Evolutionary conservation across 768 basidiomycete genomes (phyloP).

Genomic region (Leccinellum luteum): DNA sequence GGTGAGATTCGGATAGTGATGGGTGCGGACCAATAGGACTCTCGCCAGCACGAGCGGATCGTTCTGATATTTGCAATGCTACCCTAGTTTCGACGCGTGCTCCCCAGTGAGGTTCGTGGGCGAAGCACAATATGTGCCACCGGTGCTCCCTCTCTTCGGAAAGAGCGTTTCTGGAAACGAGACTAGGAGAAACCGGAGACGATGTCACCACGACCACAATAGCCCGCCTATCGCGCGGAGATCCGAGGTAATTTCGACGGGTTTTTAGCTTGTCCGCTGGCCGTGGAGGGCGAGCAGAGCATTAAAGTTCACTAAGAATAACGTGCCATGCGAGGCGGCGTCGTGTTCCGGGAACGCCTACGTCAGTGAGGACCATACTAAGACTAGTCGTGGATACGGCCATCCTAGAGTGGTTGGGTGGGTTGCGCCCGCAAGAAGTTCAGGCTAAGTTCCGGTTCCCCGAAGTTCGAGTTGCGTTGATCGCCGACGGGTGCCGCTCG

Average conservation of each 20-base stretch:
- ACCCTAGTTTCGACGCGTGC: neutral
- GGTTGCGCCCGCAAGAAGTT: neutral
- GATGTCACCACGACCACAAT: neutral
- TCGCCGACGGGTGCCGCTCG: conserved; percentile 13
- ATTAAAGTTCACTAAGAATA: conserved; percentile 4
- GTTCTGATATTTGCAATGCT: conserved; percentile 6
- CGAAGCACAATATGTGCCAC: conserved; percentile 2
- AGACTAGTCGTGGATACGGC: neutral
- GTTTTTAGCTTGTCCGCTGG: conserved; percentile 1
- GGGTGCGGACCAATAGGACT: conserved; percentile 7
- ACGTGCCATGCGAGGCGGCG: conserved; percentile 2
- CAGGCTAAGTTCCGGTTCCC: neutral
- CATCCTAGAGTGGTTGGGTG: conserved; percentile 17
- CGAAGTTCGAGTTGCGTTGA: neutral
- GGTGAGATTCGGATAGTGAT: conserved; percentile 2
- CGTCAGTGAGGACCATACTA: conserved; percentile 5
- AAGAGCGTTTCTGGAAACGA: conserved; percentile 3
- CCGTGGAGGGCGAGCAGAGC: neutral
- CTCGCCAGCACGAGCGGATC: conserved; percentile 12
- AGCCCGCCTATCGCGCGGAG: neutral
- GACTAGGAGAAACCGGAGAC: neutral
- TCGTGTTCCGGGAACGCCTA: conserved; percentile 10
- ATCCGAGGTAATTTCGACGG: neutral
- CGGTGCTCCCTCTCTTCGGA: neutral
- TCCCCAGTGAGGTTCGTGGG: neutral